phyloP scores from a whole-genome alignment of 495 filamentous ascomycete species.

The Aspergillus wentii region DNA sequence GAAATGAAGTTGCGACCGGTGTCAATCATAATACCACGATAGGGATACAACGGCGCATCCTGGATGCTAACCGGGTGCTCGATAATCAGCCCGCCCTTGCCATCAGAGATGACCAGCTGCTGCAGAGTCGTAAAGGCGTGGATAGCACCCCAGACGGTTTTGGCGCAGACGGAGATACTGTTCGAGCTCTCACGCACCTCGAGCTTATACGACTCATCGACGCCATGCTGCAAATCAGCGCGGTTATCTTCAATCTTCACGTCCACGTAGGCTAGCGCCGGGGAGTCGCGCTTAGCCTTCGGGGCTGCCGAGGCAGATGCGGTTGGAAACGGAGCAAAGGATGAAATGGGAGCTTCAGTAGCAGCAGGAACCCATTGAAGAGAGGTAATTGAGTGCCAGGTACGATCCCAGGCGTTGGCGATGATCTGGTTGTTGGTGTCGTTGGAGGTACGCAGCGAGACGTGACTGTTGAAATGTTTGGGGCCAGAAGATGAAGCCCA shows the following conservation, averaged over 20 bases:
- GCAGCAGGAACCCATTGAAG: constrained; percentile 51
- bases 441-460: constrained; percentile 16
- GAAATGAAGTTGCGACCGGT: constrained; percentile 47
- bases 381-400: constrained; percentile 37
- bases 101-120: constrained; percentile 47
- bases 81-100: constrained; percentile 38
- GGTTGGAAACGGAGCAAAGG: constrained; percentile 44
- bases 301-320: constrained; percentile 14
- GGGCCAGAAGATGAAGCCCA: constrained; percentile 52
- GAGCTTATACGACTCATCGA: constrained; percentile 56
- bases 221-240: constrained; percentile 46
- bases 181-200: constrained; percentile 28
- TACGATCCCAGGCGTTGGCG: constrained; percentile 41
- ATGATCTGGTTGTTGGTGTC: constrained; percentile 27
- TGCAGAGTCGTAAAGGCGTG: constrained; percentile 57
- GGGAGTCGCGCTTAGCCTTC: constrained; percentile 31
- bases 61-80: constrained; percentile 45
- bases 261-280: constrained; percentile 26
- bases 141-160: constrained; percentile 51
- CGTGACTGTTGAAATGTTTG: constrained; percentile 23
- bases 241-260: constrained; percentile 35
- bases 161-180: constrained; percentile 38
- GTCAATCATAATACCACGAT: constrained; percentile 49
- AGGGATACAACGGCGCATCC: constrained; percentile 44
- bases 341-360: constrained; percentile 42